phyloP scores from a whole-genome alignment of 176 grass and related monocot species.

The Hsuehochloa calcarea region DNA sequence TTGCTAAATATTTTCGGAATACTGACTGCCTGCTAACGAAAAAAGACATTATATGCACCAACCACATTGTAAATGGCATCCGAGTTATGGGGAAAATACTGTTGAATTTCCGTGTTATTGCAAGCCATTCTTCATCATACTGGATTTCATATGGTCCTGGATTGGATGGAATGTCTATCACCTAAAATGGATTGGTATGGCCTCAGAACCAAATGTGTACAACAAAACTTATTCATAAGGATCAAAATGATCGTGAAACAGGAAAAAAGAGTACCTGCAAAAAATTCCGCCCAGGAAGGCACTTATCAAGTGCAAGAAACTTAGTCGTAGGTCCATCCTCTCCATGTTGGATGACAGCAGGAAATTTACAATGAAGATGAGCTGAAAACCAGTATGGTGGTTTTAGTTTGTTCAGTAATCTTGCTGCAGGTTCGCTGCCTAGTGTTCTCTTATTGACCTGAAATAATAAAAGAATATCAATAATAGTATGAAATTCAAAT shows the following conservation, averaged over 20 bases:
- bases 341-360: conserved; percentile 73
- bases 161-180: conserved; percentile 74
- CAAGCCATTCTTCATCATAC: conserved; percentile 95
- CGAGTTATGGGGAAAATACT: conserved; percentile 56
- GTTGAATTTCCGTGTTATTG: conserved; percentile 84
- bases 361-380: conserved; percentile 74
- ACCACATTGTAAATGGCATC: conserved; percentile 50
- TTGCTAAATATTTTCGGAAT: conserved; percentile 18
- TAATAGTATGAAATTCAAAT: not conserved
- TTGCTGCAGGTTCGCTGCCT: conserved; percentile 76
- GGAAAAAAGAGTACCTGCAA: conserved; percentile 49
- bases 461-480: conserved; percentile 26
- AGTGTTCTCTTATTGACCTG: conserved; percentile 64
- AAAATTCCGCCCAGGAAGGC: conserved; percentile 62
- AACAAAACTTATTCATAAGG: conserved; percentile 25
- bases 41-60: conserved; percentile 14
- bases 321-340: conserved; percentile 66
- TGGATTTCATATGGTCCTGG: conserved; percentile 85
- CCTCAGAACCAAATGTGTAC: conserved; percentile 28
- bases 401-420: conserved; percentile 71
- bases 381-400: conserved; percentile 84
- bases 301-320: conserved; percentile 95
- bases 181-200: conserved; percentile 47
- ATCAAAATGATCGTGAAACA: not conserved
- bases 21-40: not conserved